A percentile compares a stretch with the other conserved stretches of the same genome.
Evolutionary conservation across 371 early-diverging fungal genomes (phyloP).

Genomic region (Umbelopsis sp.): DNA sequence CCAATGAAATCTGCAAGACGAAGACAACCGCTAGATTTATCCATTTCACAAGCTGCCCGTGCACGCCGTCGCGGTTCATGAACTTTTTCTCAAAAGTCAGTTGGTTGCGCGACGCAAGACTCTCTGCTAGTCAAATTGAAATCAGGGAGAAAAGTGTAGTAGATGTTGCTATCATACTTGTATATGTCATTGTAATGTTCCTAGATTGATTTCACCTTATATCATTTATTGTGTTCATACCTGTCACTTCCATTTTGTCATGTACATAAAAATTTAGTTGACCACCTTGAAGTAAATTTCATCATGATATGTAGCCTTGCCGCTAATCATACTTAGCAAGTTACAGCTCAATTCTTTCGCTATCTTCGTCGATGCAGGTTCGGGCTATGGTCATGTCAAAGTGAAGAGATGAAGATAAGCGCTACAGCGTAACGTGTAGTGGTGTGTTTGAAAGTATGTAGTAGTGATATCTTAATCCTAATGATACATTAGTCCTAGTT

Average conservation of each 20-base stretch:
- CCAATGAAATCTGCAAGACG: not conserved
- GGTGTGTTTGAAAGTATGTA: too few relatives aligned
- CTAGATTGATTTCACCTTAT: not conserved
- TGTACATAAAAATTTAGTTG: not conserved
- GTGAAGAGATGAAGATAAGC: too few relatives aligned
- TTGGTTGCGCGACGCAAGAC: not conserved
- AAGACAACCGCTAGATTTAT: not conserved
- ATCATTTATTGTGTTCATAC: not conserved
- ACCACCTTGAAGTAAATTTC: not conserved
- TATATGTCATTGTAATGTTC: not conserved
- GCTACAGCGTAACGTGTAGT: too few relatives aligned
- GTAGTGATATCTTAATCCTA: too few relatives aligned
- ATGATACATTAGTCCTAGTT: too few relatives aligned
- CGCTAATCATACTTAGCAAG: too few relatives aligned
- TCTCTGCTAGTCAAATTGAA: not conserved
- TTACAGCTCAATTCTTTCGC: too few relatives aligned
- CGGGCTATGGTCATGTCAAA: too few relatives aligned
- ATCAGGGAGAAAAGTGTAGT: not conserved
- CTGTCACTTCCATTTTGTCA: not conserved
- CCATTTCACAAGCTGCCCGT: not conserved
- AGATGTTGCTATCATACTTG: not conserved
- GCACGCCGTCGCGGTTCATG: not conserved
- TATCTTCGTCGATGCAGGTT: too few relatives aligned
- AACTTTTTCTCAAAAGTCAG: not conserved
- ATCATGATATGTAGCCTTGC: not conserved